Conservation (phyloP, 2,329 filamentous ascomycete genomes). For the Cryphonectria nitschkei region DNA sequence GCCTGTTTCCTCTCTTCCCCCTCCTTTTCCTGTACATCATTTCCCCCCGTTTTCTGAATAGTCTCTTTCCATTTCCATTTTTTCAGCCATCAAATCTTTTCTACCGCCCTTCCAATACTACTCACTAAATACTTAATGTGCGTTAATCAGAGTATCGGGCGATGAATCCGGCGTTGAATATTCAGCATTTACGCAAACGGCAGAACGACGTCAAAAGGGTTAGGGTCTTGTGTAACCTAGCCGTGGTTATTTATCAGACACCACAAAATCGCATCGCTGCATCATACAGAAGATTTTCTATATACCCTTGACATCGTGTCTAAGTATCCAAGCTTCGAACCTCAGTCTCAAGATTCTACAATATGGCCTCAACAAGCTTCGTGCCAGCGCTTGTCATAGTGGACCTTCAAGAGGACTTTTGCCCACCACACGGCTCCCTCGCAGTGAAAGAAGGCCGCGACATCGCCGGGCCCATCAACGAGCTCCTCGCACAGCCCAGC, state of each 20-base stretch:
- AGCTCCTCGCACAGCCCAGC: conserved; percentile 69
- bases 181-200: neutral
- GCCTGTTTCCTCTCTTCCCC: no score
- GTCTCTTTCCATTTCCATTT: neutral
- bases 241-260: neutral
- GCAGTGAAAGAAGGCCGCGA: conserved; percentile 75
- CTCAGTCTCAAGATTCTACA: neutral
- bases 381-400: conserved; percentile 69
- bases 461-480: conserved; percentile 73
- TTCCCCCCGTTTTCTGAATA: neutral
- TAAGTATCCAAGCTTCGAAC: neutral
- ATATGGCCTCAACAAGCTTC: conserved; percentile 37
- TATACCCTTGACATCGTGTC: neutral
- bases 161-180: neutral
- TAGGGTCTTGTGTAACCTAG: neutral
- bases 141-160: no score
- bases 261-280: neutral
- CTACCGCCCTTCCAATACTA: no score
- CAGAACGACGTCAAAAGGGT: neutral
- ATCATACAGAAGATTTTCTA: neutral
- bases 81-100: neutral
- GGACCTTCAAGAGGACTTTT: conserved; percentile 95
- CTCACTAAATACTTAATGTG: no score
- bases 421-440: conserved; percentile 82
- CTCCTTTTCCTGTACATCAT: no score